phyloP scores from a whole-genome alignment of 805 yeast genomes.

The Starmerella gropengiesseri region DNA sequence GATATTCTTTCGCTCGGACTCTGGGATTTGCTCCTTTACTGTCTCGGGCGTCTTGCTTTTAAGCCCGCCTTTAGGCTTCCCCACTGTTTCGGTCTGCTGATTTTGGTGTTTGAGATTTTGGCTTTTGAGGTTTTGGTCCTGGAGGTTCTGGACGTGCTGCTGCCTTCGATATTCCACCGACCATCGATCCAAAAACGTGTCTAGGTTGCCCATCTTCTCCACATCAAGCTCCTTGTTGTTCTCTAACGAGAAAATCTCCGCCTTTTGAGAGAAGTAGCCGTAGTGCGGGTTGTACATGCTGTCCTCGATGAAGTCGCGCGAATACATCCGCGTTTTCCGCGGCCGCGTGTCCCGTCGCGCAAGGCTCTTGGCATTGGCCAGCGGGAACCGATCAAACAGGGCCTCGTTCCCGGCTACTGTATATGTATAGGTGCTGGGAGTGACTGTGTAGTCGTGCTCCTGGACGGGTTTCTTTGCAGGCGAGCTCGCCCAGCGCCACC shows the following conservation, averaged over 20 bases:
- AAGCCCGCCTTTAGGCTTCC: too few relatives aligned
- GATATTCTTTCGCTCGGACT: constrained; percentile 9
- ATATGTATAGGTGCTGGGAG: constrained; percentile 30
- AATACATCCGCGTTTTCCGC: constrained; percentile 52
- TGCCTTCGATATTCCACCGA: constrained; percentile 39
- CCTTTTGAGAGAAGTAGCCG: constrained; percentile 73
- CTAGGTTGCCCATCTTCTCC: constrained; percentile 45
- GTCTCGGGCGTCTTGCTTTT: too few relatives aligned
- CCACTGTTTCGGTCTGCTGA: not conserved
- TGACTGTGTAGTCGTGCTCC: constrained; percentile 30
- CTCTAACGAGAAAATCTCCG: constrained; percentile 60
- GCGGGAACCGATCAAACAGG: constrained; percentile 37
- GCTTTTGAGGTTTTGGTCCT: constrained; percentile 1
- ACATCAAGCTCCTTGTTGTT: constrained; percentile 54
- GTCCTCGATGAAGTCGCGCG: constrained; percentile 74
- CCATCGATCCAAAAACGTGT: constrained; percentile 64
- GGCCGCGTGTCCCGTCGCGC: constrained; percentile 41
- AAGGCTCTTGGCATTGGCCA: constrained; percentile 33
- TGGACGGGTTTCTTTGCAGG: constrained; percentile 16
- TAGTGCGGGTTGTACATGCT: constrained; percentile 70
- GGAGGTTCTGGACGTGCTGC: constrained; percentile 2
- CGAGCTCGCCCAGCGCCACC: not conserved
- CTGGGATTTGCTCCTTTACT: not conserved
- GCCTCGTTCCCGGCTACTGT: constrained; percentile 30
- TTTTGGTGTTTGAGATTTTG: not conserved